These are phyloP conservation scores for Pyrenochaeta sp. DNA, from an alignment of 2,329 filamentous ascomycete genomes.

Conservation along the genomic window DNA sequence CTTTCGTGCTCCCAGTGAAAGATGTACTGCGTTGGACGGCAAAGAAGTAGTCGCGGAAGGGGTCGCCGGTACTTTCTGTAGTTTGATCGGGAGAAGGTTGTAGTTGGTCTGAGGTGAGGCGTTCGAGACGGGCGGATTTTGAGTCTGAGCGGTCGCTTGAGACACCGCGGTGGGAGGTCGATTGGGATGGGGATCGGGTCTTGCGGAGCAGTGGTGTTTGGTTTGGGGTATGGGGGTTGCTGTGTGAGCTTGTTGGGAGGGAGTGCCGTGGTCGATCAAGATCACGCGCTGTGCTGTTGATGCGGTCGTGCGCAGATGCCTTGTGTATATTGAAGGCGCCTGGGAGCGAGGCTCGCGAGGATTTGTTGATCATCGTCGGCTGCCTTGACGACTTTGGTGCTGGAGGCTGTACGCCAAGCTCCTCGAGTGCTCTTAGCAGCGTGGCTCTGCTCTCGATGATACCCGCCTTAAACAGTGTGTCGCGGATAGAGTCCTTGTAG, in stretches of 20 bases:
- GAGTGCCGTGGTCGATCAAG: conserved; percentile 22
- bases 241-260: conserved; percentile 17
- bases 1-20: conserved; percentile 29
- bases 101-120: not conserved
- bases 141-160: not conserved
- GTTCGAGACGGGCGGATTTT: not conserved
- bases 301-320: not conserved
- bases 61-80: conserved; percentile 18
- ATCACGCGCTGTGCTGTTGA: not conserved
- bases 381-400: not conserved
- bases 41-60: conserved; percentile 29
- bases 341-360: conserved; percentile 14
- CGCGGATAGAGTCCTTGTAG: conserved; percentile 45
- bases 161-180: not conserved
- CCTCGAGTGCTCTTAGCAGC: conserved; percentile 30
- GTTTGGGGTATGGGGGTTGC: not conserved
- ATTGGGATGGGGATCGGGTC: not conserved
- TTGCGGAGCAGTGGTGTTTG: not conserved
- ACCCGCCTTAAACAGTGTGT: conserved; percentile 35
- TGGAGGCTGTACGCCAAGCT: conserved; percentile 22
- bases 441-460: conserved; percentile 29
- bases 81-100: not conserved
- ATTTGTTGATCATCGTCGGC: not conserved
- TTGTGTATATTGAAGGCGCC: conserved; percentile 8
- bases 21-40: conserved; percentile 22